Percentiles rank a stretch among this genome's conserved stretches.
These are phyloP conservation scores for Byssothecium circinans DNA, from an alignment of 2,329 filamentous ascomycete species.

Conservation along the genomic window DNA sequence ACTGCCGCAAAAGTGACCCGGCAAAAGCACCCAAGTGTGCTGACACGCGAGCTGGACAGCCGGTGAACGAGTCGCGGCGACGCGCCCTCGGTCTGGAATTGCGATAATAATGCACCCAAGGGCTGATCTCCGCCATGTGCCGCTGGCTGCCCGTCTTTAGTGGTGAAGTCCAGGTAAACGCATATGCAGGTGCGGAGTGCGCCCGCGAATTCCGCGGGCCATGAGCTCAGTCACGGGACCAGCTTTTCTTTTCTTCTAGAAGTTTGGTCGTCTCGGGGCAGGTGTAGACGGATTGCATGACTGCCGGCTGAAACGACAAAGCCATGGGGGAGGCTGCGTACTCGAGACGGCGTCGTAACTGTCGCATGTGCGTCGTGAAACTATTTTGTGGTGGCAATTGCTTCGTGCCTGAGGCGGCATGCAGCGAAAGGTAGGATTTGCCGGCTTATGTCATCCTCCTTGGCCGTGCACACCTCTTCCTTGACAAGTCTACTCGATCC, in stretches of 20 bases:
- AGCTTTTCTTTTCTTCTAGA: conserved; percentile 3
- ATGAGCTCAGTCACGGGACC: background rate
- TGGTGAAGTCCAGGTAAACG: background rate
- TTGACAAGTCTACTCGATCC: conserved; percentile 24
- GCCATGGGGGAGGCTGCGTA: conserved; percentile 18
- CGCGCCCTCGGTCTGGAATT: background rate
- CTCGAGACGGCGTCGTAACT: conserved; percentile 15
- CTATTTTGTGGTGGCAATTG: conserved; percentile 24
- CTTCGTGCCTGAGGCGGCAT: conserved; percentile 22
- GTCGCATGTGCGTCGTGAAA: conserved; percentile 30
- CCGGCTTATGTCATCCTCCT: conserved; percentile 28
- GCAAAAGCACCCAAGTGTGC: too few species aligned
- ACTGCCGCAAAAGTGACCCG: too few species aligned
- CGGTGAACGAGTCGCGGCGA: too few species aligned
- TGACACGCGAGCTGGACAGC: too few species aligned
- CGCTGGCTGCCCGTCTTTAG: background rate
- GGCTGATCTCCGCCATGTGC: conserved; percentile 5
- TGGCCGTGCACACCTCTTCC: conserved; percentile 16
- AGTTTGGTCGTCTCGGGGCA: conserved; percentile 2
- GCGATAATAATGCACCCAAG: conserved; percentile 3
- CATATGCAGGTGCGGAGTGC: conserved; percentile 10
- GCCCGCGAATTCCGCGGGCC: conserved; percentile 3
- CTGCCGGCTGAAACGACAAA: conserved; percentile 18
- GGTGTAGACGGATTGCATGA: conserved; percentile 15
- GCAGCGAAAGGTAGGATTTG: conserved; percentile 20